A percentile compares a stretch with the other conserved stretches of the same genome.
Conservation (phyloP, 1,139 yeast genomes). For the Kodamaea alishanica region DNA sequence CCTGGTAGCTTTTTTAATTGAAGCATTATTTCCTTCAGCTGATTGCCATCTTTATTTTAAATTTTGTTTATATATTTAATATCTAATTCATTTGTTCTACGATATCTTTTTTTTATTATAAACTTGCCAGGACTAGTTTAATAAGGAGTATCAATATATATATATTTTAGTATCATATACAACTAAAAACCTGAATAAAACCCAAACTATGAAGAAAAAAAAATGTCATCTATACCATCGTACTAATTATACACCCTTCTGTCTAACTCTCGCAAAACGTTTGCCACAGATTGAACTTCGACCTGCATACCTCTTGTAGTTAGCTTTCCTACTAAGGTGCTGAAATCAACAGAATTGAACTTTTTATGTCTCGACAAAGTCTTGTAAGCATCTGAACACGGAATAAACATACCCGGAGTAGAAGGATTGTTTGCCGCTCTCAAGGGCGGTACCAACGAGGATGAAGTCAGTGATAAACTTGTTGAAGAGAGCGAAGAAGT, state of each 20-base stretch:
- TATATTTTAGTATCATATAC: background rate
- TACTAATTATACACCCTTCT: slow-evolving; percentile 52
- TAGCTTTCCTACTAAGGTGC: slow-evolving; percentile 68
- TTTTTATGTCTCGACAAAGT: slow-evolving; percentile 78
- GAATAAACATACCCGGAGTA: slow-evolving; percentile 59
- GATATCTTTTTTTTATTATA: too few relatives aligned
- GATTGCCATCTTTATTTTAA: too few relatives aligned
- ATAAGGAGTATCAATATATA: too few relatives aligned
- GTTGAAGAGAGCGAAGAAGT: slow-evolving; percentile 12
- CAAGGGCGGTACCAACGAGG: slow-evolving; percentile 19
- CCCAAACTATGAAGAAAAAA: too few relatives aligned
- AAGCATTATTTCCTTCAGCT: background rate
- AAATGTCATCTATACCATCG: background rate
- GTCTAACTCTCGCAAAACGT: slow-evolving; percentile 75
- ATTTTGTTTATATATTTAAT: background rate
- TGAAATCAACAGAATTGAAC: slow-evolving; percentile 68
- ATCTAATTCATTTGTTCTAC: too few relatives aligned
- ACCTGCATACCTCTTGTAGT: slow-evolving; percentile 85
- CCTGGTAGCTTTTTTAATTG: background rate
- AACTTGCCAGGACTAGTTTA: background rate
- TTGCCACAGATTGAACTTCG: slow-evolving; percentile 82
- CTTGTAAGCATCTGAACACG: slow-evolving; percentile 85
- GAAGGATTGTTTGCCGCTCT: slow-evolving; percentile 18
- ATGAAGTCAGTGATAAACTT: slow-evolving; percentile 22
- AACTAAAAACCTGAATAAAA: slow-evolving; percentile 1